phyloP scores from a whole-genome alignment of 1,139 yeast genomes.

The Meyerozyma elateridarum region DNA sequence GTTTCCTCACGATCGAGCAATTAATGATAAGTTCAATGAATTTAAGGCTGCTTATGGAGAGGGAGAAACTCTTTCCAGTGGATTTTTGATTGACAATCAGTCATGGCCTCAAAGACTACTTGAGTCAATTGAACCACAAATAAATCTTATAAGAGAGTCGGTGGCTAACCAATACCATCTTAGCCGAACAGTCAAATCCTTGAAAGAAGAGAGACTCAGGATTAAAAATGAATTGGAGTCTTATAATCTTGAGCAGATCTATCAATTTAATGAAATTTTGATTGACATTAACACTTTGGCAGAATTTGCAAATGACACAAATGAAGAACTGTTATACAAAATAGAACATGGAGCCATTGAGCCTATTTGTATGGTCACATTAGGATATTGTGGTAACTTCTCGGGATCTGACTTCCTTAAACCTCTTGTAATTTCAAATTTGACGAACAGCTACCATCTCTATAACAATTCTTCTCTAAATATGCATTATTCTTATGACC shows the following conservation, averaged over 20 bases:
- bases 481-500: conserved; percentile 9
- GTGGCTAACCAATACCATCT: too few relatives aligned
- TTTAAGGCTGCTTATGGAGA: conserved; percentile 8
- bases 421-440: conserved; percentile 16
- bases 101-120: conserved; percentile 10
- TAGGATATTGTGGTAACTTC: conserved; percentile 17
- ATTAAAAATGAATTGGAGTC: conserved; percentile 10
- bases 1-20: conserved; percentile 8
- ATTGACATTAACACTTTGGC: conserved; percentile 15
- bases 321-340: conserved; percentile 5
- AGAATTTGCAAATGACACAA: conserved; percentile 8
- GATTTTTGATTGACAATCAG: conserved; percentile 8
- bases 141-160: conserved; percentile 9
- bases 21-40: conserved; percentile 9
- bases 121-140: conserved; percentile 9
- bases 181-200: conserved; percentile 10
- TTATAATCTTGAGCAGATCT: conserved; percentile 14
- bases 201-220: conserved; percentile 15
- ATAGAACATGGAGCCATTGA: too few relatives aligned
- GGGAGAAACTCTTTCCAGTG: conserved; percentile 3
- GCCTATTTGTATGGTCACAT: conserved; percentile 13
- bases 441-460: conserved; percentile 6
- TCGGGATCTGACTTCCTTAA: conserved; percentile 16
- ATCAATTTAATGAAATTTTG: conserved; percentile 17
- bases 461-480: conserved; percentile 5